Base-by-base conservation (phyloP, 352 stramenopile species). In the Vaucheria bursata region DNA sequence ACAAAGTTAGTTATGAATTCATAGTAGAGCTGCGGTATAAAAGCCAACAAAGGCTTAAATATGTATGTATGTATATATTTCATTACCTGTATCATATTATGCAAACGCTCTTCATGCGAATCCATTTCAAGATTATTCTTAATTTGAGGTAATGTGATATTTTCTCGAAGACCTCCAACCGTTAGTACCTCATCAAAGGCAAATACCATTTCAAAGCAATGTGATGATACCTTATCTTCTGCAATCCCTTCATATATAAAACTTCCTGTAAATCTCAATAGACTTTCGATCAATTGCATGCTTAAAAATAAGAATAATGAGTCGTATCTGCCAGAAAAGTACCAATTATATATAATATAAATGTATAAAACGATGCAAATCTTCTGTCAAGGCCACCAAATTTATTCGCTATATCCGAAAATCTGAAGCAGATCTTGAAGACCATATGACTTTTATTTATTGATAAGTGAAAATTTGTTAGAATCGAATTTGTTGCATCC, bases 151-250 rank as follows among this genome's bases (percentile, higher is more conserved):
- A 97, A 82, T 67, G 89, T 95, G 73, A 97, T 93, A 78, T 91
- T 92, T 86, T 99, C 95, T 85, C 95, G 97, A 87, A 98, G 96
- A 18, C 95, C 95, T 34, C 96, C 96, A 3, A 93, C 91, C 38
- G 93, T 97, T 45, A 99, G 92, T 45, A 98, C 93, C 87, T 99
- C 96, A 85, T 99, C 96, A 85, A 99, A 98, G 34, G 94, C 95
- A 83, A 99, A 99, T 75, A 99, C 91, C 31, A 99, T 87, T 84
- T 99, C 95, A 84, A 99, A 99, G 65, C 95, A 92, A 85, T 97
- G 94, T 75, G 97, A 93, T 64, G 90, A 90, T 75, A 99, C 94
- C 39, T 91, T 89, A 36, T 93, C 88, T 83, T 99, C 95, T 69
- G 91, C 95, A 25, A 97, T 76, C 38, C n/a, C n/a, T n/a, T n/a